Evolutionary conservation across 164 flowering plant genomes (phyloP).

Genomic region (Tetracentron sinense): DNA sequence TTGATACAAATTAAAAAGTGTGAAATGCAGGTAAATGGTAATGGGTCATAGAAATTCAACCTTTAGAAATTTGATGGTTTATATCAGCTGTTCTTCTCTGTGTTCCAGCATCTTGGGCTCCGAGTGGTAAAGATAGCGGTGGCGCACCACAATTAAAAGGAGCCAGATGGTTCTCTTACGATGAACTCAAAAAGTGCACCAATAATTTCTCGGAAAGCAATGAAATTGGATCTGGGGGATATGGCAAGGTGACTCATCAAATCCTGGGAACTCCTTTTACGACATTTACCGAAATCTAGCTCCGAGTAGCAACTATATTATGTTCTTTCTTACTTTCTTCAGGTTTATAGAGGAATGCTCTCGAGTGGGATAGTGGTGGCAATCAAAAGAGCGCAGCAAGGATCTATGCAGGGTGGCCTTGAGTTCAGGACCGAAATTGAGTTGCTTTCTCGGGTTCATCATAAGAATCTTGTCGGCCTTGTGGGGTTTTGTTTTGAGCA

Average conservation of each 20-base stretch:
- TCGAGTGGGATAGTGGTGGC: conserved; percentile 36
- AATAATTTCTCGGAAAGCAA: conserved; percentile 32
- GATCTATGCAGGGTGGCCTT: conserved; percentile 39
- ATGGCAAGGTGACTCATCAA: conserved; percentile 26
- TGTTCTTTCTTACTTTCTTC: background rate
- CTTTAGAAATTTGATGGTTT: background rate
- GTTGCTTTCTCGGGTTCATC: conserved; percentile 50
- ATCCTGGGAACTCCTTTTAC: background rate
- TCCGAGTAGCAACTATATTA: background rate
- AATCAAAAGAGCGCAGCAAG: conserved; percentile 44
- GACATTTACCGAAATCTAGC: background rate
- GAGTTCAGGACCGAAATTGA: conserved; percentile 52
- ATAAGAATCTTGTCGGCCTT: conserved; percentile 40
- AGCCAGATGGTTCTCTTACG: conserved; percentile 34
- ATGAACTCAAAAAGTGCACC: conserved; percentile 37
- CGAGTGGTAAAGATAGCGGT: conserved; percentile 29
- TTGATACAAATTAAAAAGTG: background rate
- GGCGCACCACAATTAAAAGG: conserved; percentile 41
- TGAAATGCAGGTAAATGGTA: background rate
- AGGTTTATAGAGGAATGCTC: conserved; percentile 43
- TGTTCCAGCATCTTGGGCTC: conserved; percentile 33
- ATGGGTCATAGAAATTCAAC: background rate
- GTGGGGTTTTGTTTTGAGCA: conserved; percentile 38
- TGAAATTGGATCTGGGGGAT: conserved; percentile 36
- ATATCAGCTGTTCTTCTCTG: background rate